Percentiles rank a stretch among this genome's conserved stretches.
These are phyloP conservation scores for Paramecium sexaurelia DNA, from an alignment of 73 alveolate species.

Conservation along the genomic window DNA sequence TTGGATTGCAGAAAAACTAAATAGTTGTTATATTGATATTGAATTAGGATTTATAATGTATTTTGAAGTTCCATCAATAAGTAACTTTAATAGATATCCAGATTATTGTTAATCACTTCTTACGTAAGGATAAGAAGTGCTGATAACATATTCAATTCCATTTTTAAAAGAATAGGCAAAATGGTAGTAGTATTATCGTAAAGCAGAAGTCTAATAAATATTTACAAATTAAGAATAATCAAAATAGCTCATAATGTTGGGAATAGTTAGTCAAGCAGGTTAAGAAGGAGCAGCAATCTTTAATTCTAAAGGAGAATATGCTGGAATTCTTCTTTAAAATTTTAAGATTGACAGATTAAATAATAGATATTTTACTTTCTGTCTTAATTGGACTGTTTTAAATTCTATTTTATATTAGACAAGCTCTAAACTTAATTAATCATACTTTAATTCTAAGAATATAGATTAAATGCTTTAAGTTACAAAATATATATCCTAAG, in stretches of 20 bases:
- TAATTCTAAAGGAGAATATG: constrained; percentile 29
- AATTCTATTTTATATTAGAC: neutral
- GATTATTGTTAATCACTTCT: neutral
- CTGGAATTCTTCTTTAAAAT: neutral
- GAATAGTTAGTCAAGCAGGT: neutral
- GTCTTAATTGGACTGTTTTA: neutral
- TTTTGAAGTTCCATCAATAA: neutral
- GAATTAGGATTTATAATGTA: neutral
- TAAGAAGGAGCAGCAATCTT: constrained; percentile 18
- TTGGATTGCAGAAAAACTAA: constrained; percentile 1
- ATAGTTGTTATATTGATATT: neutral
- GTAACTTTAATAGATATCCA: neutral
- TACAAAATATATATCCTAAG: neutral
- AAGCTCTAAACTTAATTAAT: neutral
- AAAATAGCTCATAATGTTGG: neutral
- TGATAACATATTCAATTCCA: neutral
- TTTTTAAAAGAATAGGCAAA: neutral
- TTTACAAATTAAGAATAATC: neutral
- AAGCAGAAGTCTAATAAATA: neutral
- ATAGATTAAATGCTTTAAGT: neutral
- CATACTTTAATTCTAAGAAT: neutral
- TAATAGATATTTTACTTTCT: neutral
- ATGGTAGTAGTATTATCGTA: neutral
- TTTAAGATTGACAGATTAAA: neutral
- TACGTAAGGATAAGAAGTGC: neutral